A percentile compares a stretch with the other conserved stretches of the same genome.
These are phyloP conservation scores for Euphorbia tirucalli DNA, from an alignment of 345 rosid species.

Conservation along the genomic window DNA sequence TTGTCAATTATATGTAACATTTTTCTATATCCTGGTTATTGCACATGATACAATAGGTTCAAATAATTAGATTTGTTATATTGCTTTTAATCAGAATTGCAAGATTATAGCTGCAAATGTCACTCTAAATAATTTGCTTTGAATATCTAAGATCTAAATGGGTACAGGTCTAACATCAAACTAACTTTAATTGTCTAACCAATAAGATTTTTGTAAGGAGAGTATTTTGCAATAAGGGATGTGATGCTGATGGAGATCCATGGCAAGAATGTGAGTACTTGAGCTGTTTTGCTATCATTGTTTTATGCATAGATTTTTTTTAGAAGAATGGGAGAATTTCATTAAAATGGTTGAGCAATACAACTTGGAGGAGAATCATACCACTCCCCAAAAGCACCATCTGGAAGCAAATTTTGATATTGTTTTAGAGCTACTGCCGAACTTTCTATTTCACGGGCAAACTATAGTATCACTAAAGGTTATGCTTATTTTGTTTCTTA, in stretches of 20 bases:
- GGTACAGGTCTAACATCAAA: constrained; percentile 1
- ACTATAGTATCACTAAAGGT: neutral
- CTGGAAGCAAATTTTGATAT: neutral
- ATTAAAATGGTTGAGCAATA: too few species aligned
- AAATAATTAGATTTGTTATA: neutral
- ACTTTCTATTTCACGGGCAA: neutral
- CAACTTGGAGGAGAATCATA: too few species aligned
- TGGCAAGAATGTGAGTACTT: constrained; percentile 89
- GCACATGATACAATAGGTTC: neutral
- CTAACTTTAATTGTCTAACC: constrained; percentile 8
- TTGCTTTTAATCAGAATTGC: neutral
- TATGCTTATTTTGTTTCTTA: neutral
- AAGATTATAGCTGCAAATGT: neutral
- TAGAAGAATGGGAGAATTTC: too few species aligned
- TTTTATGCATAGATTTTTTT: neutral
- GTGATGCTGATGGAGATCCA: constrained; percentile 73
- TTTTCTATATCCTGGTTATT: neutral
- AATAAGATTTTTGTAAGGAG: constrained; percentile 61
- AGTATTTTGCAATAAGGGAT: constrained; percentile 98
- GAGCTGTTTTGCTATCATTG: constrained; percentile 14
- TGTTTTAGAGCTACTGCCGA: neutral
- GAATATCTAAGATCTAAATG: neutral
- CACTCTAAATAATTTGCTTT: neutral
- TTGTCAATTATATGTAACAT: neutral
- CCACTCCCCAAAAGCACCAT: too few species aligned